These are phyloP conservation scores for Amorphotheca resinae DNA, from an alignment of 495 filamentous ascomycete species.

Conservation along the genomic window DNA sequence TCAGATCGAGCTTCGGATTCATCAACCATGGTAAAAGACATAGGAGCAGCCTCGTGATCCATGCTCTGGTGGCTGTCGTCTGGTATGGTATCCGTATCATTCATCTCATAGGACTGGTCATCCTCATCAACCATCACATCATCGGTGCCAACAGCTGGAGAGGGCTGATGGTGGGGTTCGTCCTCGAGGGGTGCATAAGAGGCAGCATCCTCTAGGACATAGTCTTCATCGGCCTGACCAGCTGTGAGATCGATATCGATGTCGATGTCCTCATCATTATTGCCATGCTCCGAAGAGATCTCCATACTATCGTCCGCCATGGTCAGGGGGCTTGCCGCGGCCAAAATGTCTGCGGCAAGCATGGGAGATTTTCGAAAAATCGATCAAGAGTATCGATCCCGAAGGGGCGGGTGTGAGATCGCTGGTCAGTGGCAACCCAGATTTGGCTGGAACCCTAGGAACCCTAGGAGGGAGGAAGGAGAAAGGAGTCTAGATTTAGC, in stretches of 20 bases:
- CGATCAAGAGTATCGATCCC: too few relatives aligned
- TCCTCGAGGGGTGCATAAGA: constrained; percentile 17
- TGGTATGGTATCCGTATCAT: constrained; percentile 20
- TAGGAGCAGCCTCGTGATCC: neutral
- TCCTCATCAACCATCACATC: constrained; percentile 38
- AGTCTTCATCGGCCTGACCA: constrained; percentile 43
- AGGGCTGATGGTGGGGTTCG: constrained; percentile 11
- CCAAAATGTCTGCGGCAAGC: constrained; percentile 1
- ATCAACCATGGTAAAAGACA: constrained; percentile 1
- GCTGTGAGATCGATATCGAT: constrained; percentile 60
- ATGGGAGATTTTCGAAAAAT: neutral
- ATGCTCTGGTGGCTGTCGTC: constrained; percentile 8
- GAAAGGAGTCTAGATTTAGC: too few relatives aligned
- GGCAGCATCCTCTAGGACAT: constrained; percentile 40
- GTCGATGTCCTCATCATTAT: constrained; percentile 50
- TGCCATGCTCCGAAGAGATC: constrained; percentile 35
- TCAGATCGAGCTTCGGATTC: neutral
- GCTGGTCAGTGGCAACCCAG: too few relatives aligned
- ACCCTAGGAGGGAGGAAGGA: too few relatives aligned
- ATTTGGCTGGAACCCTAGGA: too few relatives aligned
- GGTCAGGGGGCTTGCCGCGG: constrained; percentile 9
- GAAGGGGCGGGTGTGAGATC: too few relatives aligned
- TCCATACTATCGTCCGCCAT: constrained; percentile 48
- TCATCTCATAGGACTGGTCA: constrained; percentile 23
- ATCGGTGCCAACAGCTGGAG: constrained; percentile 23